These are phyloP conservation scores for Leccinum olivaceopallidum DNA, from an alignment of 768 basidiomycete genomes.

Conservation along the genomic window DNA sequence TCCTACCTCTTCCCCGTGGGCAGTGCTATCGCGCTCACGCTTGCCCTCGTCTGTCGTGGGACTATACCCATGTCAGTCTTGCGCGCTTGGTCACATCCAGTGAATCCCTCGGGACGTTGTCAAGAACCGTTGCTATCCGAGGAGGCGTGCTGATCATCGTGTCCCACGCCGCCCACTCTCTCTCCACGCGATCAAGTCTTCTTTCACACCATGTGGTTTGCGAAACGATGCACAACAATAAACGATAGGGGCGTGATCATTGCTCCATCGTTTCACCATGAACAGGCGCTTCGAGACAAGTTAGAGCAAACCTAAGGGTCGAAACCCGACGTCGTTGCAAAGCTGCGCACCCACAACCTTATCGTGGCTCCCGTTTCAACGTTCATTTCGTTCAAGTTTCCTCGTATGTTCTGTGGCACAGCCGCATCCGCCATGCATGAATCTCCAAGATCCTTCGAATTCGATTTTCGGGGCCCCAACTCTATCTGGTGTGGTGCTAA, in stretches of 20 bases:
- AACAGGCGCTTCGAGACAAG: not conserved
- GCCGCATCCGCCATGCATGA: not conserved
- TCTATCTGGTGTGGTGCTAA: not conserved
- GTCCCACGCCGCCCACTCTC: not conserved
- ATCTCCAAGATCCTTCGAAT: not conserved
- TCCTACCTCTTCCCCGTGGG: not conserved
- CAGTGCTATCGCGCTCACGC: not conserved
- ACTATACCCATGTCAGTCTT: not conserved
- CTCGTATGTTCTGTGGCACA: not conserved
- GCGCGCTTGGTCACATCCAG: not conserved
- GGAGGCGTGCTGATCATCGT: not conserved
- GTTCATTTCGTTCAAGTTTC: not conserved
- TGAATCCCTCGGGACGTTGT: not conserved
- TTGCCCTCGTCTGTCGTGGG: not conserved
- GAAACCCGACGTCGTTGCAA: not conserved
- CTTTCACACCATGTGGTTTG: not conserved
- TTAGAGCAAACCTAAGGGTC: not conserved
- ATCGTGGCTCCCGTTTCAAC: not conserved
- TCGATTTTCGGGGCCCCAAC: conserved; percentile 1
- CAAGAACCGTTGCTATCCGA: not conserved
- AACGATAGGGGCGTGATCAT: not conserved
- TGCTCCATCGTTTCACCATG: not conserved
- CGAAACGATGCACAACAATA: not conserved
- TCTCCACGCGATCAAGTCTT: not conserved
- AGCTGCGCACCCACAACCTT: not conserved